Conservation (phyloP, 495 filamentous ascomycete genomes). For the Sphaerosporella brunnea region DNA sequence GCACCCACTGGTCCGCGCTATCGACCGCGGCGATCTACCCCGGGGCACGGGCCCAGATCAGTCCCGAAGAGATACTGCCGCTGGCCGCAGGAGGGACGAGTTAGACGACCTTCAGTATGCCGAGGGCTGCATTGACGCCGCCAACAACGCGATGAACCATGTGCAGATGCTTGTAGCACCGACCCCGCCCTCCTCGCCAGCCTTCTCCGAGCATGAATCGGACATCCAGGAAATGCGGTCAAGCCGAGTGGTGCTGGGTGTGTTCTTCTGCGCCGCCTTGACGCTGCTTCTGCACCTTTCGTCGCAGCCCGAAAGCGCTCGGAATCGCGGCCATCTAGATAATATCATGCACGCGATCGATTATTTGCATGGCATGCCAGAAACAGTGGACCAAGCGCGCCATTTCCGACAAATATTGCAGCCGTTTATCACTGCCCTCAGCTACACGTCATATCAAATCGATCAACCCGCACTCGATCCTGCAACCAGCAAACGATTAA, state of each 20-base stretch:
- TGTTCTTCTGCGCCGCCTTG: constrained; percentile 2
- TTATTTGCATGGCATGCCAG: neutral
- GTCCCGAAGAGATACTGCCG: neutral
- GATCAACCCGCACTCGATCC: neutral
- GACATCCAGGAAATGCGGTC: neutral
- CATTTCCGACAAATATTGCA: neutral
- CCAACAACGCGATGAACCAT: neutral
- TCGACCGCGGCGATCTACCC: constrained; percentile 5
- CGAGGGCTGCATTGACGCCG: constrained; percentile 4
- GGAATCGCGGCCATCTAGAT: neutral
- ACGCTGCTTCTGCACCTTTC: constrained; percentile 3
- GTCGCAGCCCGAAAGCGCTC: neutral
- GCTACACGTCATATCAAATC: neutral
- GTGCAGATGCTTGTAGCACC: neutral
- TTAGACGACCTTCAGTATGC: constrained; percentile 4
- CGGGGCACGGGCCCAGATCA: neutral
- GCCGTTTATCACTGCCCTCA: constrained; percentile 2
- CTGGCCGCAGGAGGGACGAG: neutral
- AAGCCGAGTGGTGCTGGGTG: neutral
- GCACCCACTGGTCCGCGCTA: neutral
- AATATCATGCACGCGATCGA: neutral
- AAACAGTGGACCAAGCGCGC: neutral
- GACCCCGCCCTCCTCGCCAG: neutral
- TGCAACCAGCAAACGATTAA: neutral
- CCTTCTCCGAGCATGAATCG: neutral